These are phyloP conservation scores for Pulveroboletus frians DNA, from an alignment of 768 basidiomycete genomes.

Conservation along the genomic window DNA sequence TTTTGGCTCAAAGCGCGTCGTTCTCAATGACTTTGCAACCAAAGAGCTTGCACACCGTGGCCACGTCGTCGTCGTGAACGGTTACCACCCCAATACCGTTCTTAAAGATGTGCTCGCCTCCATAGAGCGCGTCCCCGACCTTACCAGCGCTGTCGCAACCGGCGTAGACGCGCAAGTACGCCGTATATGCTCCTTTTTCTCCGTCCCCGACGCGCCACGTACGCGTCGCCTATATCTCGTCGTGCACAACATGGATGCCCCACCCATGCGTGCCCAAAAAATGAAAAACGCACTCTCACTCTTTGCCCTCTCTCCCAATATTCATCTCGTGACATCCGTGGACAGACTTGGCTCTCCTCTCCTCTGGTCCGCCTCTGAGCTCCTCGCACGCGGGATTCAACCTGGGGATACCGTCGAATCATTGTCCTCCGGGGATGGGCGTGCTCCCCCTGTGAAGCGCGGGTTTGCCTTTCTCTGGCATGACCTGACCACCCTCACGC, in stretches of 20 bases:
- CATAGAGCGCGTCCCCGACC: constrained; percentile 40
- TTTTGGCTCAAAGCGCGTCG: constrained; percentile 75
- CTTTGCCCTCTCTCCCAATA: constrained; percentile 65
- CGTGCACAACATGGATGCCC: constrained; percentile 85
- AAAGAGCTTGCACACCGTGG: constrained; percentile 53
- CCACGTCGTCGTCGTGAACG: constrained; percentile 74
- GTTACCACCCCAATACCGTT: constrained; percentile 62
- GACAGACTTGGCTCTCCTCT: constrained; percentile 84
- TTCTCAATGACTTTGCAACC: constrained; percentile 72
- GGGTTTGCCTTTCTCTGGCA: constrained; percentile 84
- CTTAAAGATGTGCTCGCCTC: constrained; percentile 64
- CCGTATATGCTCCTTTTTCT: constrained; percentile 62
- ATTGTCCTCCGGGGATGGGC: neutral
- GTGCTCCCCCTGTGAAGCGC: constrained; percentile 24
- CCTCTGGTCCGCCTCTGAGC: constrained; percentile 74
- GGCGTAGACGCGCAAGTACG: constrained; percentile 58
- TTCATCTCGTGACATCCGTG: constrained; percentile 80
- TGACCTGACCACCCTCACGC: constrained; percentile 78
- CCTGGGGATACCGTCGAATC: neutral
- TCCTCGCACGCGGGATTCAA: constrained; percentile 45
- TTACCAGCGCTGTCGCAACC: constrained; percentile 7
- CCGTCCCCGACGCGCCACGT: constrained; percentile 30
- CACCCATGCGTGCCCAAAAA: constrained; percentile 58
- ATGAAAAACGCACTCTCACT: constrained; percentile 63
- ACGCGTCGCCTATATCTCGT: constrained; percentile 62